A percentile compares a stretch with the other conserved stretches of the same genome.
Evolutionary conservation across 495 filamentous ascomycete genomes (phyloP).

Genomic region (Friedmanniomyces endolithicus): DNA sequence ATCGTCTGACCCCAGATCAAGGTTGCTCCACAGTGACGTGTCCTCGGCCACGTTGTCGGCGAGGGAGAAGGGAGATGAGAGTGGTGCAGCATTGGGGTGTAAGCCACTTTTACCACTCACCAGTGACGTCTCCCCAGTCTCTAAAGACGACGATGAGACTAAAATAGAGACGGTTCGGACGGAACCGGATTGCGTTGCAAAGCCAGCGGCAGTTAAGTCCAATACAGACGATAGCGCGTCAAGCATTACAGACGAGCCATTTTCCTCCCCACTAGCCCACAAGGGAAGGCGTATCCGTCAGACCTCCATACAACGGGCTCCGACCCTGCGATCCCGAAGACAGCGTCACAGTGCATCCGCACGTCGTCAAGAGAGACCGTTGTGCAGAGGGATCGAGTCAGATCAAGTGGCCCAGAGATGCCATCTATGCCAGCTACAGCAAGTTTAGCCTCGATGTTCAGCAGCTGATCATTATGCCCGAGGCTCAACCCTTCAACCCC

Average conservation of each 20-base stretch:
- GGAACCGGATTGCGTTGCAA: background rate
- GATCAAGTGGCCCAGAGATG: background rate
- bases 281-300: background rate
- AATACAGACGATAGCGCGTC: background rate
- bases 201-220: background rate
- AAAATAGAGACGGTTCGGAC: background rate
- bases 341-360: background rate
- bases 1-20: background rate
- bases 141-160: background rate
- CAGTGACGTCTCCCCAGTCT: background rate
- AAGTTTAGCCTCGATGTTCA: background rate
- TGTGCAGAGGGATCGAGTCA: background rate
- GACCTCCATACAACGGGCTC: background rate
- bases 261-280: background rate
- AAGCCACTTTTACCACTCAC: background rate
- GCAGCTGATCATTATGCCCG: background rate
- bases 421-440: background rate
- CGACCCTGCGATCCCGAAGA: background rate
- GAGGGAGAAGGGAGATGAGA: background rate
- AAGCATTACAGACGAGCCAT: background rate
- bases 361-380: background rate
- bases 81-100: background rate
- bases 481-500: background rate
- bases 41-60: background rate
- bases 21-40: background rate